Evolutionary conservation across 805 yeast species (phyloP), one percentile per base, ranked within the genome.

Genomic region (Ogataea haglerorum): DNA sequence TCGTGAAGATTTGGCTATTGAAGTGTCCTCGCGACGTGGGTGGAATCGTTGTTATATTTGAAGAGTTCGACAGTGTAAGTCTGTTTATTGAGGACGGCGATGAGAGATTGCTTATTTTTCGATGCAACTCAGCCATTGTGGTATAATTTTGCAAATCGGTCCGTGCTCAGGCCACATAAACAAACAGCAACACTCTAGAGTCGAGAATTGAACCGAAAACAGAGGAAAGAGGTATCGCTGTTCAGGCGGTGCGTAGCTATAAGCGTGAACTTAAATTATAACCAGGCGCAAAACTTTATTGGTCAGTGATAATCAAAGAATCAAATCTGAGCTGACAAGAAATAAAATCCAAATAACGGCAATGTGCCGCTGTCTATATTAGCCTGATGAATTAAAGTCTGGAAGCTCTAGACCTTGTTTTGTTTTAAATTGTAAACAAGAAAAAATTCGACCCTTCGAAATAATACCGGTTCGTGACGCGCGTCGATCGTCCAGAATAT

Each of bases 71-170:
- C 4, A 46, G 36, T 18, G 35, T 42, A 33, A 47, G 40, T 25
- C 51, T 35, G 37, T 47, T 47, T 4, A 40, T 34, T 19, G 51
- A 35, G 43, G 42, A 43, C 8, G 54, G 52, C 6, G 57, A 52
- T 10, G 55, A 49, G 31, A 50, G 29, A 35, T 46, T 43, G 43
- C 47, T 47, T 38, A 52, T 50, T 42, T 48, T 47, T 26, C 47
- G 40, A 34, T 52, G 53, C 37, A 52, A 40, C 32, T 52, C 57
- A 6, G 57, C 57, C 57, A 52, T 52, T 15, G 16, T 40, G 21
- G 27, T 15, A 35, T 30, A 21, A 21, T 24, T 16, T 30, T 30
- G 38, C 30, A 9, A 19, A 6, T 19, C 9, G 7, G 21, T 19
- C 21, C 21, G 10, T 6, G 21, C 9, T 19, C 21, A 19, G 21